phyloP scores from a whole-genome alignment of 768 basidiomycete species.

The Mycena sanguinolenta region DNA sequence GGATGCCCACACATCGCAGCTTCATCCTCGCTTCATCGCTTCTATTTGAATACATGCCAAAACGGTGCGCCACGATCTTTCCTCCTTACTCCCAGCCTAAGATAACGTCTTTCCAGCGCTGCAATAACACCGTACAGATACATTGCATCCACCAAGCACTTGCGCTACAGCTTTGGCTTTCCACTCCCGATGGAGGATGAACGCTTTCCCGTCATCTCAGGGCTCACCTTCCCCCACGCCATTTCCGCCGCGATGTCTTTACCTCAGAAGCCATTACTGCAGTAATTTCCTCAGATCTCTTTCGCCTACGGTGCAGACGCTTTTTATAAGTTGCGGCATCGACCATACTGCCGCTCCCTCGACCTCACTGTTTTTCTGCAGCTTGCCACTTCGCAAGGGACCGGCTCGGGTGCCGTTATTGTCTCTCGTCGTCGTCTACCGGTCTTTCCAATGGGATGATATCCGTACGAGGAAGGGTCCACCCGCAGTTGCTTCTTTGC shows the following conservation, averaged over 20 bases:
- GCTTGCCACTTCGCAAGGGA: no score
- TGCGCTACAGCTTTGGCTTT: not conserved
- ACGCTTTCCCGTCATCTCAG: slow-evolving; percentile 7
- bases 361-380: no score
- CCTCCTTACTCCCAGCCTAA: not conserved
- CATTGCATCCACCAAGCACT: slow-evolving; percentile 1
- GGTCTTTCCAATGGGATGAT: no score
- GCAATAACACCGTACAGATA: not conserved
- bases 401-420: no score
- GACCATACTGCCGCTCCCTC: no score
- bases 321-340: no score
- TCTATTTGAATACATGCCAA: slow-evolving; percentile 6
- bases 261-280: no score
- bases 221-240: slow-evolving; percentile 9
- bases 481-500: no score
- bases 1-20: not conserved
- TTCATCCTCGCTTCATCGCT: slow-evolving; percentile 9
- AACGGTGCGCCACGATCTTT: not conserved
- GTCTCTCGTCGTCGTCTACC: no score
- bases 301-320: no score
- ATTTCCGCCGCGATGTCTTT: not conserved
- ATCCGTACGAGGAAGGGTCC: no score
- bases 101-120: not conserved
- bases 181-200: not conserved
- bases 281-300: no score